Conservation (phyloP, 805 yeast genomes). For the Yamadazyma laniorum region DNA sequence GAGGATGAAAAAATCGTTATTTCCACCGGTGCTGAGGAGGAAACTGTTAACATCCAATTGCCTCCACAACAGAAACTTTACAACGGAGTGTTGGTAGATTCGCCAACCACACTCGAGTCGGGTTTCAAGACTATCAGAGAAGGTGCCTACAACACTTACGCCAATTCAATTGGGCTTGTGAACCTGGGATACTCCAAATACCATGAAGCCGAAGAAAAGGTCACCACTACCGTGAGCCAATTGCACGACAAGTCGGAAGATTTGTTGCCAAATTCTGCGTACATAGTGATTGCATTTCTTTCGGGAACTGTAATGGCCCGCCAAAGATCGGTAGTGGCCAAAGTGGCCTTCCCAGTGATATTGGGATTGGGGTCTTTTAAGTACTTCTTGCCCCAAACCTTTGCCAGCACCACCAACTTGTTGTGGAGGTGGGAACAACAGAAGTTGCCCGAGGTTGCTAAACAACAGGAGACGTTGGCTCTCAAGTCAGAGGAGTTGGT, state of each 20-base stretch:
- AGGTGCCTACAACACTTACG: slow-evolving; percentile 20
- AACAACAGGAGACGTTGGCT: slow-evolving; percentile 53
- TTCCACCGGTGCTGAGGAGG: slow-evolving; percentile 46
- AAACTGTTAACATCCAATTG: slow-evolving; percentile 34
- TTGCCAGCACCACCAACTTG: slow-evolving; percentile 54
- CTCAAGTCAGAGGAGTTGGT: slow-evolving; percentile 46
- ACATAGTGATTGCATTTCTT: slow-evolving; percentile 64
- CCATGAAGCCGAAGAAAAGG: slow-evolving; percentile 58
- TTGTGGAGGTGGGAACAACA: slow-evolving; percentile 60
- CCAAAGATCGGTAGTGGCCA: slow-evolving; percentile 55
- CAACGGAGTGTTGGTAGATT: slow-evolving; percentile 57
- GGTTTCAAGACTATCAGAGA: slow-evolving; percentile 50
- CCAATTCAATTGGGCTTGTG: slow-evolving; percentile 29
- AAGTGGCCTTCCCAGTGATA: slow-evolving; percentile 54
- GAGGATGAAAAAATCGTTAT: slow-evolving; percentile 50
- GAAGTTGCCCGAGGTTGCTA: slow-evolving; percentile 61
- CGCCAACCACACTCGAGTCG: slow-evolving; percentile 48
- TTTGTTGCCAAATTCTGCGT: slow-evolving; percentile 67
- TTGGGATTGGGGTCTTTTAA: slow-evolving; percentile 66
- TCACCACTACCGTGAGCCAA: slow-evolving; percentile 59
- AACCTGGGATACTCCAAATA: slow-evolving; percentile 50
- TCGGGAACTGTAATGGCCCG: slow-evolving; percentile 75
- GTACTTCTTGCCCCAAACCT: slow-evolving; percentile 72
- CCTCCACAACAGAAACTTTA: slow-evolving; percentile 44
- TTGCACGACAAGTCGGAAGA: slow-evolving; percentile 68